These are phyloP conservation scores for Globisporangium okanoganense DNA, from an alignment of 352 stramenopile genomes.

Conservation along the genomic window DNA sequence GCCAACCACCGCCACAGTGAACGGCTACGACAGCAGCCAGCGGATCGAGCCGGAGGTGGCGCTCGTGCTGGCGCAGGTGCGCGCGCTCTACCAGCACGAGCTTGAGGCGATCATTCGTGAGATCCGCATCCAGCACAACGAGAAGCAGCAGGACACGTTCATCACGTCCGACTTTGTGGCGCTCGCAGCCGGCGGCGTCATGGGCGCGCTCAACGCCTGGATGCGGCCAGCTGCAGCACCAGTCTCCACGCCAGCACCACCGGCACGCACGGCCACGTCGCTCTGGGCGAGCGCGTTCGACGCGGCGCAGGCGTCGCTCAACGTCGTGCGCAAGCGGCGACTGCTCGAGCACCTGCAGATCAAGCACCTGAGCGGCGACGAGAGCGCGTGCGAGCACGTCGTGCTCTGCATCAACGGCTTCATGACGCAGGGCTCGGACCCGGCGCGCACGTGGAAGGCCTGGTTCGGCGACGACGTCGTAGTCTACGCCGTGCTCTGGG, in stretches of 20 bases:
- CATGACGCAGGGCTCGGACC: conserved; percentile 78
- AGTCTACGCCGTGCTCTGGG: conserved; percentile 75
- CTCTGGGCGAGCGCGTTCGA: conserved; percentile 75
- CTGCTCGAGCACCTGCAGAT: conserved; percentile 66
- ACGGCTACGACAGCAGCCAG: neutral
- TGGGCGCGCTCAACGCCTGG: conserved; percentile 73
- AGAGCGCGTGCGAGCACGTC: conserved; percentile 47
- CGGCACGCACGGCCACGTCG: conserved; percentile 16
- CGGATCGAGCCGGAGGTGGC: conserved; percentile 3
- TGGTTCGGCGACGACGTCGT: conserved; percentile 41
- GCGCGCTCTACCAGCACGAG: conserved; percentile 36
- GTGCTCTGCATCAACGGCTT: conserved; percentile 85
- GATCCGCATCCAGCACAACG: conserved; percentile 49
- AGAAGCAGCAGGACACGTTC: conserved; percentile 41
- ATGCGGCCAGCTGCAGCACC: conserved; percentile 25
- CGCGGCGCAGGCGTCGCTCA: conserved; percentile 67
- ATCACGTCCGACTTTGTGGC: conserved; percentile 57
- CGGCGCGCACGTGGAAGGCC: conserved; percentile 52
- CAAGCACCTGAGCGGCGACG: conserved; percentile 61
- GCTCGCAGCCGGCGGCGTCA: conserved; percentile 49
- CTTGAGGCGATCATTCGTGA: conserved; percentile 37
- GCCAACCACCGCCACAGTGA: neutral
- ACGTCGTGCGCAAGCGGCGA: conserved; percentile 59
- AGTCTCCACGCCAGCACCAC: neutral
- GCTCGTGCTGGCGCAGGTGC: conserved; percentile 29